Evolutionary conservation across 805 yeast genomes (phyloP).

Genomic region (Wickerhamomyces xylosicus): DNA sequence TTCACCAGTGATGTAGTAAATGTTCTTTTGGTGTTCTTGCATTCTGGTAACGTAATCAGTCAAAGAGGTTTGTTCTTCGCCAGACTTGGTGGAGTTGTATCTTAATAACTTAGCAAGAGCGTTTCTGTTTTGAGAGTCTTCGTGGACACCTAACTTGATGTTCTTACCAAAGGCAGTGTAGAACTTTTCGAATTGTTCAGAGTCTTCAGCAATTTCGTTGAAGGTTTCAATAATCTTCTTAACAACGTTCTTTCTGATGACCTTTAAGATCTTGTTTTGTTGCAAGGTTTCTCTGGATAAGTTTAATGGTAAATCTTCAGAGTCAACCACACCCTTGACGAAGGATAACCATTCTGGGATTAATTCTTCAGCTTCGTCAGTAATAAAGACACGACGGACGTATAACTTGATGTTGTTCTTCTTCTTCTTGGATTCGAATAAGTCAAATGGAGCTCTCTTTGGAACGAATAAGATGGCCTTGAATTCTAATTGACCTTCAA

Average conservation of each 20-base stretch:
- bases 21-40: constrained; percentile 99
- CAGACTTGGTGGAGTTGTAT: constrained; percentile 92
- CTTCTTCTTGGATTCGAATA: constrained; percentile 98
- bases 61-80: constrained; percentile 89
- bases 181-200: constrained; percentile 97
- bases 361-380: constrained; percentile 98
- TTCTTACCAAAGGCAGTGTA: constrained; percentile 97
- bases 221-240: constrained; percentile 97
- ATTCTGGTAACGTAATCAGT: constrained; percentile 97
- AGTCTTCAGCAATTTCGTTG: constrained; percentile 98
- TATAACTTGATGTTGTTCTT: constrained; percentile 96
- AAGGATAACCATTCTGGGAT: constrained; percentile 98
- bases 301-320: constrained; percentile 99
- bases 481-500: constrained; percentile 99
- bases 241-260: constrained; percentile 97
- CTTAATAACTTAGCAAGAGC: constrained; percentile 94
- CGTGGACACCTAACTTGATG: constrained; percentile 98
- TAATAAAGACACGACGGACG: constrained; percentile 98
- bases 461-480: constrained; percentile 96
- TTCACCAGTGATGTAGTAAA: constrained; percentile 99
- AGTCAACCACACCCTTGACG: constrained; percentile 98
- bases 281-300: constrained; percentile 99
- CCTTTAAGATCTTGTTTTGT: constrained; percentile 99
- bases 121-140: constrained; percentile 94
- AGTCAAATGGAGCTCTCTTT: constrained; percentile 98